A percentile compares a stretch with the other conserved stretches of the same genome.
Evolutionary conservation across 768 basidiomycete genomes (phyloP).

Genomic region (Clitopilus passeckerianus): DNA sequence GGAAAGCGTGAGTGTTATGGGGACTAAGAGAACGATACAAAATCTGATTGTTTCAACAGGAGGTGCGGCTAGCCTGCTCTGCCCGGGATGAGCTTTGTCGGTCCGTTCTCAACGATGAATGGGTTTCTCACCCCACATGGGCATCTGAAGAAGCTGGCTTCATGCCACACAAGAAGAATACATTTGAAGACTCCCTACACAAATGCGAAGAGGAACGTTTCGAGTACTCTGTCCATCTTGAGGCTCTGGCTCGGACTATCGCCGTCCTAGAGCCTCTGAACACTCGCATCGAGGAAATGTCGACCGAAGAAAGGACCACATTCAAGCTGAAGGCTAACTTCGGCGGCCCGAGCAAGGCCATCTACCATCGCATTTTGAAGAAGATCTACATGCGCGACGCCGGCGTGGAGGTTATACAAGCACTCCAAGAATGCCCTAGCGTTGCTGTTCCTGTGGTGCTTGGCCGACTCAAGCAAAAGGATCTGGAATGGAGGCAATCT

Average conservation of each 20-base stretch:
- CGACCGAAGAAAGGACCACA: constrained; percentile 72
- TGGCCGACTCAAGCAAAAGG: constrained; percentile 82
- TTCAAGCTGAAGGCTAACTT: constrained; percentile 86
- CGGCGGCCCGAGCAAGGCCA: constrained; percentile 80
- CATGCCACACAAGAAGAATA: constrained; percentile 93
- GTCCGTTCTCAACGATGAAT: constrained; percentile 93
- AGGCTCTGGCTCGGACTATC: constrained; percentile 87
- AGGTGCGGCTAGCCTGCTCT: constrained; percentile 86
- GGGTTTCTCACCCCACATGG: constrained; percentile 99
- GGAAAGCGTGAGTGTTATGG: constrained; percentile 61
- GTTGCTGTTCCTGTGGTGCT: constrained; percentile 92
- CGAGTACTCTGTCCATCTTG: constrained; percentile 95
- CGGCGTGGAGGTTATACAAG: constrained; percentile 71
- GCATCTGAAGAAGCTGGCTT: constrained; percentile 96
- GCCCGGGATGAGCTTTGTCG: constrained; percentile 92
- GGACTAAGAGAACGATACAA: not conserved
- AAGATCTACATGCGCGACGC: constrained; percentile 87
- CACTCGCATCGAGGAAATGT: constrained; percentile 83
- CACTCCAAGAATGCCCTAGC: constrained; percentile 87
- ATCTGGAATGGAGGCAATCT: constrained; percentile 94
- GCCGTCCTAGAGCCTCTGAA: constrained; percentile 86
- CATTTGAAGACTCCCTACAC: constrained; percentile 92
- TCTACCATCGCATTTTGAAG: constrained; percentile 92
- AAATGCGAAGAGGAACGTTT: constrained; percentile 98
- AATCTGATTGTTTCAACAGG: constrained; percentile 41